Base-by-base conservation (phyloP, 2,329 filamentous ascomycete species). In the Monosporascus sp. region DNA sequence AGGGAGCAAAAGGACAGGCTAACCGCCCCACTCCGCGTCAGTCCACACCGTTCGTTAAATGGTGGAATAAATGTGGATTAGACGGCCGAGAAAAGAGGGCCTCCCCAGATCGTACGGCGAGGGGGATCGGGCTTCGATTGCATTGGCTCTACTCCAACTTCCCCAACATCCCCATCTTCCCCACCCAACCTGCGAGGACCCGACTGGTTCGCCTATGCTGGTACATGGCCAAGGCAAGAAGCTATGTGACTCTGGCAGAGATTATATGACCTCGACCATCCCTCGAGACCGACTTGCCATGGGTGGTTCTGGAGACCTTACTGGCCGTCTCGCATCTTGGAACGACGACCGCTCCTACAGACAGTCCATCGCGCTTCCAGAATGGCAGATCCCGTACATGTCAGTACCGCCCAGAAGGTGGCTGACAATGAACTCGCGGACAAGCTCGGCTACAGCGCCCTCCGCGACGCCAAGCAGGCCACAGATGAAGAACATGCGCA, bases 401-500 rank as follows among this genome's bases (percentile, higher is more conserved):
- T 51, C 36, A 54, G 49, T n/a, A 57, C 39, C 18, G 62, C 57
- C 47, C 65, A 65, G 50, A 66, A 67, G 56, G 62, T 57, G 38
- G 65, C 65, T 8, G 61, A 66, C 47, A 58, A 58, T 44, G 63
- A 63, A 27, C 39, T 66, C 24, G 64, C 65, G 55, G 65, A 67
- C 51, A 66, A 62, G 52, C 46, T 68, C 15, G 64, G 65, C 36
- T 55, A 57, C 18, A 63, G 44, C 36, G 65, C 64, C 11, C 50
- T 66, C 9, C 48, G 58, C n/a, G 62, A 66, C 45, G 65, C 65
- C 18, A 62, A 61, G 47, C 57, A 62, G 50, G 65, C 65, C 17
- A 65, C 65, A 11, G 65, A 68, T 4, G 61, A 66, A 36, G 65
- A 68, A 27, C 65, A 67, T 48, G 54, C 61, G 22, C 64, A 67